A percentile compares a stretch with the other conserved stretches of the same genome.
phyloP scores from a whole-genome alignment of 306 rosid genomes.

The Spatholobus suberectus region DNA sequence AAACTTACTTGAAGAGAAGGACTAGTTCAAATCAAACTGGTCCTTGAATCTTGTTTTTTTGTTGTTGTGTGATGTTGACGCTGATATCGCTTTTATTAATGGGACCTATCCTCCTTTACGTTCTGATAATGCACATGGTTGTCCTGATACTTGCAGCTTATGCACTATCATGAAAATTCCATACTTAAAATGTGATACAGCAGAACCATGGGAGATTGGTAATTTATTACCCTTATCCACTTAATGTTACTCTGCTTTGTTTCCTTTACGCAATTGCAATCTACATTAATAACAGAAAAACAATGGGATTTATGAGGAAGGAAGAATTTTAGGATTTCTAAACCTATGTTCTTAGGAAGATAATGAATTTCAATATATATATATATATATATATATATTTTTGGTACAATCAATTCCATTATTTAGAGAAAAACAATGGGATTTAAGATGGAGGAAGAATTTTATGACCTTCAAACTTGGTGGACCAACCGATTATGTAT shows the following conservation, averaged over 20 bases:
- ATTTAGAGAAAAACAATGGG: no score
- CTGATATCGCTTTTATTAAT: constrained; percentile 30
- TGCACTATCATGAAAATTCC: neutral
- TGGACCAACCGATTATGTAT: no score
- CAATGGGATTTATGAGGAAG: neutral
- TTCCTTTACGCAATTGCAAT: neutral
- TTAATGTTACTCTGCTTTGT: neutral
- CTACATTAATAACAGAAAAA: neutral
- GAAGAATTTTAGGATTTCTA: neutral
- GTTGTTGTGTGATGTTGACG: constrained; percentile 43
- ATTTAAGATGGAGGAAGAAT: no score
- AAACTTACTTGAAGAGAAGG: constrained; percentile 33
- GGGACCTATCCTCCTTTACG: constrained; percentile 40
- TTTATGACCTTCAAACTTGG: no score
- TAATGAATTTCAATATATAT: neutral
- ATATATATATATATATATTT: neutral
- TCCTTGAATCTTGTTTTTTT: constrained; percentile 47
- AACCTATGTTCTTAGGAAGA: neutral
- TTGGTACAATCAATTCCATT: no score
- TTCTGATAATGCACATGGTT: constrained; percentile 45
- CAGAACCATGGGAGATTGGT: neutral
- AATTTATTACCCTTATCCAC: neutral
- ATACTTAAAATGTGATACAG: constrained; percentile 9
- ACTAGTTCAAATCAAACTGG: constrained; percentile 46
- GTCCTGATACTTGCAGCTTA: constrained; percentile 27